A percentile compares a stretch with the other conserved stretches of the same genome.
phyloP scores from a whole-genome alignment of 768 basidiomycete genomes.

The Xerocomus spinulosus region DNA sequence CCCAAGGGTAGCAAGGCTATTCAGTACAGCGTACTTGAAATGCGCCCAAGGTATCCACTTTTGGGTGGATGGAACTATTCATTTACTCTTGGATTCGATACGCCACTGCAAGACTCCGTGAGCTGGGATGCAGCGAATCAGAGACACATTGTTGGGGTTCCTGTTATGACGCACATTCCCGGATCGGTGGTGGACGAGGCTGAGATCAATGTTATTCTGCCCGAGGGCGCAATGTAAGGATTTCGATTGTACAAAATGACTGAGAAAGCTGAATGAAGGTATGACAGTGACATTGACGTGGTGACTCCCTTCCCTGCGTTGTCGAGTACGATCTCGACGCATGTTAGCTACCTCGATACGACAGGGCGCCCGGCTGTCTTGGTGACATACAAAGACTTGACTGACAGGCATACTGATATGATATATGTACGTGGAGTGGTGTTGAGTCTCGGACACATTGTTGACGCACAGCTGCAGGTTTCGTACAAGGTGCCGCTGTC shows the following conservation, averaged over 20 bases:
- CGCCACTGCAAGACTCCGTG: slow-evolving; percentile 71
- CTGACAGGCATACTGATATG: slow-evolving; percentile 70
- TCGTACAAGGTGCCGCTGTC: slow-evolving; percentile 77
- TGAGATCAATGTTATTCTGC: slow-evolving; percentile 75
- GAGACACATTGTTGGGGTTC: slow-evolving; percentile 72
- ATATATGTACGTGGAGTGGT: slow-evolving; percentile 68
- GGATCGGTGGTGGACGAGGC: slow-evolving; percentile 80
- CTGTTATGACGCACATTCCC: slow-evolving; percentile 78
- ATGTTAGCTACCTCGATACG: slow-evolving; percentile 89
- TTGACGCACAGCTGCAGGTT: slow-evolving; percentile 49
- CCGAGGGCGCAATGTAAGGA: slow-evolving; percentile 91
- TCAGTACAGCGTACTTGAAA: slow-evolving; percentile 67
- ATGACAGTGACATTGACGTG: slow-evolving; percentile 68
- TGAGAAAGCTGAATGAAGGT: slow-evolving; percentile 6
- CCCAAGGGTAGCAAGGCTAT: slow-evolving; percentile 50
- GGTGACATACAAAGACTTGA: slow-evolving; percentile 68
- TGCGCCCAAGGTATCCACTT: slow-evolving; percentile 87
- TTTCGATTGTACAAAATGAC: neutral
- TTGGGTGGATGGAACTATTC: slow-evolving; percentile 97
- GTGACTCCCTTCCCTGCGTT: slow-evolving; percentile 74
- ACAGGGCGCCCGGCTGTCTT: slow-evolving; percentile 77
- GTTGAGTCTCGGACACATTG: slow-evolving; percentile 1
- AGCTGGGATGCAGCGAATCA: slow-evolving; percentile 59
- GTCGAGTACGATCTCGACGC: slow-evolving; percentile 55
- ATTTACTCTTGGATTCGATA: slow-evolving; percentile 92